Evolutionary conservation across 1,284 basidiomycete genomes (phyloP), one percentile per base, ranked within the genome.

Genomic region (Ceratobasidium sp.): DNA sequence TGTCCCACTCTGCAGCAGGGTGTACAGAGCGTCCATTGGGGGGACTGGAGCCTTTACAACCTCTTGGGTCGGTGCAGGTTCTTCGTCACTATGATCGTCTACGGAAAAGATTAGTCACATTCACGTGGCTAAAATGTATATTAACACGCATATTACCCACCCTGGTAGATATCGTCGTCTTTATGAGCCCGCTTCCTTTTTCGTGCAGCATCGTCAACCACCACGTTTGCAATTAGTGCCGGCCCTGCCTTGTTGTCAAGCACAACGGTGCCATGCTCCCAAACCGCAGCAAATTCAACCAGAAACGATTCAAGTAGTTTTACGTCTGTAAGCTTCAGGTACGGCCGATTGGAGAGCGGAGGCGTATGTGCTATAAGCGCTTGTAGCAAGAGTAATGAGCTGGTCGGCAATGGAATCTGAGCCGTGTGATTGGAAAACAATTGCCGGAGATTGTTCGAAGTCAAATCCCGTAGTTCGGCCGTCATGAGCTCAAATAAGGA

Each of bases 1-100:
- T 1, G 91, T 93, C 56, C 89, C 85, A 73, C 81, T 83, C 76
- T 90, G 87, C 70, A 94, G 78, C 43, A 94, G 83, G n/a, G 84
- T 80, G 74, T 91, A 92, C n/a, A 91, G 87, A 77, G 92, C 90
- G 74, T 85, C 83, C 67, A 65, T 69, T 38, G 50, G 57, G 47
- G 62, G 54, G 25, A 55, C 49, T n/a, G 20, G 64, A 40, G 53
- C 27, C 50, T 60, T 50, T n/a, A 70, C 42, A 17, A 20, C 40
- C 17, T 10, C 54, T 32, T 20, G 29, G 17, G 6, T 47, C 12
- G 12, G 13, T n/a, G 25, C 25, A 8, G 64, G 6, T 15, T 55
- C 50, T 56, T 55, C 68, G 54, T 52, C 43, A 35, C 62, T 52
- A 32, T 54, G 55, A 22, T 70, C 68, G 53, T 70, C 45, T 55